Evolutionary conservation across 257 asterid genomes (phyloP), one percentile per base, ranked within the genome.

Genomic region (Mentha longifolia): DNA sequence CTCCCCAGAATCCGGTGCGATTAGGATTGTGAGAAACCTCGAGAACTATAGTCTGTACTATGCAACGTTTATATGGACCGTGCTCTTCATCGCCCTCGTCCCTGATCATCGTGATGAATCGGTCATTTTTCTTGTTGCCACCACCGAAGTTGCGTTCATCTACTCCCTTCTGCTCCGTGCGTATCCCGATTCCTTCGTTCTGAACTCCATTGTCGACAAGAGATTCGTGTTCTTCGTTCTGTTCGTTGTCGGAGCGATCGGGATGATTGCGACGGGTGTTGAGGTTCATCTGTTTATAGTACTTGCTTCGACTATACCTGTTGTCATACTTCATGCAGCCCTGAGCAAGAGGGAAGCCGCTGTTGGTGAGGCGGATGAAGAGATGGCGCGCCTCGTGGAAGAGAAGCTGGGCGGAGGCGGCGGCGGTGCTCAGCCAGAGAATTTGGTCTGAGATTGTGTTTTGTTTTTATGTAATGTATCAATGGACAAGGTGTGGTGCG

Each of bases 31-130:
- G 1, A 78, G 47, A 39, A 89, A 92, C 83, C 51, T 86, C 0
- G 63, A 20, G 19, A 65, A 22, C 9, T 87, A 88, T 45, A 46
- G 78, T 2, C 41, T 83, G 35, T 82, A 78, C 75, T 89, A 89
- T 50, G 73, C 70, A 1, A 75, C 67, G 3, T 88, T 92, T n/a
- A 51, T 86, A 17, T 92, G 87, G 84, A 74, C 92, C 0, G 87
- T 85, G 2, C 91, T 89, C 51, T 85, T 88, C 73, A 85, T 89
- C 14, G 25, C 96, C 58, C 88, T 92, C 4, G 50, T 83, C 25
- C 96, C 96, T 3, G 0, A 28, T 28, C 3, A 0, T 20, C 89
- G 96, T 5, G 88, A 88, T n/a, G 88, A 84, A 25, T 92, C 96
- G 0, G 56, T 86, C 5, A 65, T 89, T 47, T 74, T 12, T 62